These are phyloP conservation scores for Solanum bukasovii DNA, from an alignment of 257 asterid species.

Conservation along the genomic window DNA sequence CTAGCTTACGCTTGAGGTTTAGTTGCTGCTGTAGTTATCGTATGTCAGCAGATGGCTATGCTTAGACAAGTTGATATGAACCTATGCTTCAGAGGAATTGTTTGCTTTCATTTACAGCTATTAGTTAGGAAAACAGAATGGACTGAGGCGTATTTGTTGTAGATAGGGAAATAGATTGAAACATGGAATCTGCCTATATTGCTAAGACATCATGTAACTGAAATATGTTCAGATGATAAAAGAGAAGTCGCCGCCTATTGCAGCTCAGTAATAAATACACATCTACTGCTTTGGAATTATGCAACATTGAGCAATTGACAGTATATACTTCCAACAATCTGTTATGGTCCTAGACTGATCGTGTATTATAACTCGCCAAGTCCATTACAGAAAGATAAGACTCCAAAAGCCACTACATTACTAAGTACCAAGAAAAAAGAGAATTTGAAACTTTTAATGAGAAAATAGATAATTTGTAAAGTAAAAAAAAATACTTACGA, in stretches of 20 bases:
- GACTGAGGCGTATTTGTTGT: background rate
- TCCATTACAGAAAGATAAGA: background rate
- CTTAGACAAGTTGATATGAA: background rate
- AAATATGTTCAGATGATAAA: background rate
- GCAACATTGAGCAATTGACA: background rate
- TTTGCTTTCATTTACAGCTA: background rate
- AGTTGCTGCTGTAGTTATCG: background rate
- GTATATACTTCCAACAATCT: background rate
- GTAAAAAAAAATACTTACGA: constrained; percentile 50
- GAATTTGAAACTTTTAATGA: background rate
- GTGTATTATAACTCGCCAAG: background rate
- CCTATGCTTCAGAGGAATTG: background rate
- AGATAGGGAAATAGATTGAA: background rate
- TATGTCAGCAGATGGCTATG: background rate
- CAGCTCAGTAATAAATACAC: background rate
- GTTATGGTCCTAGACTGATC: background rate
- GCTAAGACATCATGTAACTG: background rate
- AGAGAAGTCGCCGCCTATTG: background rate
- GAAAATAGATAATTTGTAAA: background rate
- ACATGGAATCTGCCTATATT: background rate
- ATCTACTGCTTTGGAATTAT: background rate
- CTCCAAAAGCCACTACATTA: background rate
- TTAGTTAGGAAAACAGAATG: background rate
- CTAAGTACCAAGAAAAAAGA: background rate
- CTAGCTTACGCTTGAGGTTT: background rate